Conservation (phyloP, 257 asterid genomes). For the Penstemon eatonii region DNA sequence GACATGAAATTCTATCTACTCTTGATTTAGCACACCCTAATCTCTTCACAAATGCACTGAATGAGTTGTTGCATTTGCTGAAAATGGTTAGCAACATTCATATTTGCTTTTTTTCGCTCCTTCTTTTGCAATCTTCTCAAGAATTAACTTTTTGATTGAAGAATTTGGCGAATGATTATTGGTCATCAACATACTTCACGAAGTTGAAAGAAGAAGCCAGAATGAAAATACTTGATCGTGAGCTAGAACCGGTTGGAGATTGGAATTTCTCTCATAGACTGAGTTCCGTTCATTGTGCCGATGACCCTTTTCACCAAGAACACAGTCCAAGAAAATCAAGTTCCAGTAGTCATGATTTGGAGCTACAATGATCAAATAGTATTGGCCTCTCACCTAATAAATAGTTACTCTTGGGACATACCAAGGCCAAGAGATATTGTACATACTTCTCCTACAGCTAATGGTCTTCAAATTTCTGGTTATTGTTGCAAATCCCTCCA, state of each 20-base stretch:
- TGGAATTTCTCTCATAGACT: constrained; percentile 70
- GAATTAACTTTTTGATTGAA: constrained; percentile 26
- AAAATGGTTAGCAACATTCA: constrained; percentile 54
- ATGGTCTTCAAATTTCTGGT: neutral
- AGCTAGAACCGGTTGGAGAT: constrained; percentile 41
- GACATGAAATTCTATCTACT: constrained; percentile 68
- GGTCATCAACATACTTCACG: constrained; percentile 69
- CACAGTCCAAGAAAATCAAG: constrained; percentile 52
- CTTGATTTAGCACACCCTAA: constrained; percentile 58
- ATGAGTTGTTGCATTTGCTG: constrained; percentile 74
- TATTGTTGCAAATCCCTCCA: neutral
- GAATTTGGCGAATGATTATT: constrained; percentile 73
- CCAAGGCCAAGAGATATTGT: neutral
- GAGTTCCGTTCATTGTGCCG: constrained; percentile 70
- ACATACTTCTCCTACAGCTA: neutral
- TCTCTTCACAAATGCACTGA: constrained; percentile 57
- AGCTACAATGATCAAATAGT: constrained; percentile 31
- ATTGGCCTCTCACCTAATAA: neutral
- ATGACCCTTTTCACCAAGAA: constrained; percentile 80
- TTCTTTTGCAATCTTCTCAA: neutral
- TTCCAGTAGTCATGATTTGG: constrained; percentile 42
- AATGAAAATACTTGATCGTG: constrained; percentile 41
- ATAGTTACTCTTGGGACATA: neutral
- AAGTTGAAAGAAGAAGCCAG: constrained; percentile 62
- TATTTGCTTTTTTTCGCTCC: neutral